Base-by-base conservation (phyloP, 345 rosid species). In the Eutrema heterophyllum region DNA sequence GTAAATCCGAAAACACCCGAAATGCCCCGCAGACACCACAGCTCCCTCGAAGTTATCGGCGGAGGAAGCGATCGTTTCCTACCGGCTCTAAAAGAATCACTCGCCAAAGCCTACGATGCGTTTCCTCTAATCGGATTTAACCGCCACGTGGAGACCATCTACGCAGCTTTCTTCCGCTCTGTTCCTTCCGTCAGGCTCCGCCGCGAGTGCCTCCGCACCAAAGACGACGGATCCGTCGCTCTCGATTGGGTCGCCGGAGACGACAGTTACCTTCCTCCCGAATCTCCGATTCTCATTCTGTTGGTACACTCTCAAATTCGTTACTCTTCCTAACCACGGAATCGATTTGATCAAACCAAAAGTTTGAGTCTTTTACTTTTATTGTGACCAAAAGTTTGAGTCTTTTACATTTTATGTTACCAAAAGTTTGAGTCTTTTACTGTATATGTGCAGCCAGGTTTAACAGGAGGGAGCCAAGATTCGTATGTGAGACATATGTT, bases 391-490 rank as follows among this genome's bases (percentile, higher is more conserved):
- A 16, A 56, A 29, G 41, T 33, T 13, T 27, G 58, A 68, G 38
- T 49, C 60, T 71, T 39, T 62, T 15, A 1, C 9, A 32, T 56
- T 0, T 12, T 30, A 12, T 77, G 56, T 67, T 21, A 21, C 24
- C 24, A 21, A 16, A 56, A 29, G 41, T 33, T 18, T 27, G 58
- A 68, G 38, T 49, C 60, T 71, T 39, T 62, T 15, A 2, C 9
- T 55, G 35, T 0, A 21, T 39, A 12, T 77, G 46, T 67, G 74
- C 82, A 91, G 97, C 97, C 97, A 53, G 98, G 98, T 45, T 82
- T 94, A 62, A 89, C 96, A 0, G 97, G 96, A 69, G 98, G 97
- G 21, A 89, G 98, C 63, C 81, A 71, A 71, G 98, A 94, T 82
- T 64, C 97, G 9, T 94, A 91, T 62, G 97, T 91, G 11, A 88